A percentile compares a stretch with the other conserved stretches of the same genome.
These are phyloP conservation scores for Exsudoporus frostii DNA, from an alignment of 768 basidiomycete genomes.

Conservation along the genomic window DNA sequence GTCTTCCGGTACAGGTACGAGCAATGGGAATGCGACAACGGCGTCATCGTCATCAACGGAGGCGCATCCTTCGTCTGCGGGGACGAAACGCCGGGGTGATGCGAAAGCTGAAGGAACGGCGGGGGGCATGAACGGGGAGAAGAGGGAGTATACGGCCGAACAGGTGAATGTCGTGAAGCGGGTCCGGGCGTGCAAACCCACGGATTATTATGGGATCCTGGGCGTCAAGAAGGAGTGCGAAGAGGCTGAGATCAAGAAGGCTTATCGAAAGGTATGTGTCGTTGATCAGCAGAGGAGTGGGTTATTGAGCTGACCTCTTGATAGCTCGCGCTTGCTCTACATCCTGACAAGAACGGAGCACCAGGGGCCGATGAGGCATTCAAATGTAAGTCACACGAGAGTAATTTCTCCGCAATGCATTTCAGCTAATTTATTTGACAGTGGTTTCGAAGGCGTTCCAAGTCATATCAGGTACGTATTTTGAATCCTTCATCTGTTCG, in stretches of 20 bases:
- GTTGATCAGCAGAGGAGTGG: neutral
- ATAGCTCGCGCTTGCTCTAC: conserved; percentile 83
- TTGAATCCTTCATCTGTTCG: neutral
- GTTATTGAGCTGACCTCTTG: conserved; percentile 7
- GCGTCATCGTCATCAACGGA: conserved; percentile 56
- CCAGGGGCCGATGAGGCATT: conserved; percentile 99
- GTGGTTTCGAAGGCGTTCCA: conserved; percentile 99
- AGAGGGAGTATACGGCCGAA: conserved; percentile 85
- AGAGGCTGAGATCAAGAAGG: conserved; percentile 85
- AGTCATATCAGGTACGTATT: conserved; percentile 68
- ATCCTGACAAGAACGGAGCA: conserved; percentile 94
- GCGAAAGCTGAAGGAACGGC: conserved; percentile 45
- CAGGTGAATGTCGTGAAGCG: conserved; percentile 81
- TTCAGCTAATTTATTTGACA: conserved; percentile 31
- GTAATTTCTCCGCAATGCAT: neutral
- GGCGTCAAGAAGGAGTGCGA: conserved; percentile 76
- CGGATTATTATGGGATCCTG: conserved; percentile 93
- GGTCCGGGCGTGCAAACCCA: conserved; percentile 79
- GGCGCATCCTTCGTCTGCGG: conserved; percentile 70
- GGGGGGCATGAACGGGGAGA: conserved; percentile 63
- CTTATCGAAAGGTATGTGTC: conserved; percentile 82
- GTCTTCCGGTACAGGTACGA: conserved; percentile 34
- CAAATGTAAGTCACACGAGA: conserved; percentile 63
- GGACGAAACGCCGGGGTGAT: conserved; percentile 60
- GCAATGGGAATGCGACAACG: conserved; percentile 33